Evolutionary conservation across 2,329 filamentous ascomycete genomes (phyloP).

Genomic region (Aspergillus luchuensis): DNA sequence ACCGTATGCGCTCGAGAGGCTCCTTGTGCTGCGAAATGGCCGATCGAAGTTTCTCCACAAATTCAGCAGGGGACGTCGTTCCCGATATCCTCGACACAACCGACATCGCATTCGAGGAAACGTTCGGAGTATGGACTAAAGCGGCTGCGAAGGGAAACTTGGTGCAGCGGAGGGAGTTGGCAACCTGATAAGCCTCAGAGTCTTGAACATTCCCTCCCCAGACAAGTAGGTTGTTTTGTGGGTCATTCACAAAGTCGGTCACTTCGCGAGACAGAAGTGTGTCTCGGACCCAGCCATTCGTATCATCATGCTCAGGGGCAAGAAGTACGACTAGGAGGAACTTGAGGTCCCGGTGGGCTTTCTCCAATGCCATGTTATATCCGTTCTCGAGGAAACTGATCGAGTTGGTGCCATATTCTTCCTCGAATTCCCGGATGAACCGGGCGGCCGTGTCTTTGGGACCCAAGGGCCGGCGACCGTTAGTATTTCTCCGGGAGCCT

Average conservation of each 20-base stretch:
- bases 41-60: conserved; percentile 71
- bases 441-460: conserved; percentile 85
- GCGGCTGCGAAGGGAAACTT: conserved; percentile 90
- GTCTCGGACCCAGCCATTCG: conserved; percentile 74
- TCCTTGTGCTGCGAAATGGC: conserved; percentile 76
- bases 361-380: conserved; percentile 87
- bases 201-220: conserved; percentile 95
- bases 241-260: conserved; percentile 70
- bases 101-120: conserved; percentile 85
- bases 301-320: conserved; percentile 94
- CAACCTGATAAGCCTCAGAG: conserved; percentile 90
- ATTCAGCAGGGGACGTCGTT: conserved; percentile 67
- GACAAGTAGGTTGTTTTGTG: conserved; percentile 75
- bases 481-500: conserved; percentile 57
- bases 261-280: conserved; percentile 79
- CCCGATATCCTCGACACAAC: conserved; percentile 79
- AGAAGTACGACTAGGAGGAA: conserved; percentile 86
- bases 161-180: conserved; percentile 81
- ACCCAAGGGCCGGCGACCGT: conserved; percentile 72
- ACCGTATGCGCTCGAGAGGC: conserved; percentile 72
- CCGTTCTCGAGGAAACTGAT: conserved; percentile 84
- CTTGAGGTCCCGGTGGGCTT: conserved; percentile 86
- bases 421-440: conserved; percentile 91
- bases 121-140: conserved; percentile 82
- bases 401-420: conserved; percentile 72